Evolutionary conservation across 768 basidiomycete species (phyloP).

Genomic region (Mrakia hoshinonis): DNA sequence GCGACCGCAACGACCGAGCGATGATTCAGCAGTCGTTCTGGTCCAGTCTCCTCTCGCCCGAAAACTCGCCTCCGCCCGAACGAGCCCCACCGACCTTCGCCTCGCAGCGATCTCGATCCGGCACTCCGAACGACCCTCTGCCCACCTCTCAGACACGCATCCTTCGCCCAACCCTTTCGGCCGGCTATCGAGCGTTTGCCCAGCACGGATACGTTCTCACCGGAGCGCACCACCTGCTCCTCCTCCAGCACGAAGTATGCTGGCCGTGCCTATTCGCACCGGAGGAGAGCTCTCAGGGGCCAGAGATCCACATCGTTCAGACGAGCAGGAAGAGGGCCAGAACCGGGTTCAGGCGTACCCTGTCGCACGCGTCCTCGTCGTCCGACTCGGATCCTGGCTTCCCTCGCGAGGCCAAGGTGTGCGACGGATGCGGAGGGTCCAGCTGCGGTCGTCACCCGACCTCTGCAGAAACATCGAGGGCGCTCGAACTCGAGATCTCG

Average conservation of each 20-base stretch:
- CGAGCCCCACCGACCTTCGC: background rate
- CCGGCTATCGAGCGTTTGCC: constrained; percentile 4
- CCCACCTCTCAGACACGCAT: background rate
- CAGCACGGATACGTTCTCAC: constrained; percentile 8
- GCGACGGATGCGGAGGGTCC: constrained; percentile 2
- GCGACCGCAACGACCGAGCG: constrained; percentile 9
- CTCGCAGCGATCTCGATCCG: background rate
- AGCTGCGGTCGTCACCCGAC: background rate
- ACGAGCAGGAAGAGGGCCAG: background rate
- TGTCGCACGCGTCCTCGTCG: background rate
- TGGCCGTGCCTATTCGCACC: background rate
- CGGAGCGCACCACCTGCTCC: background rate
- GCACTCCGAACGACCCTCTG: background rate
- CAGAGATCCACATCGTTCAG: background rate
- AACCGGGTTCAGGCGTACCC: no score
- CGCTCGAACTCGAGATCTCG: background rate
- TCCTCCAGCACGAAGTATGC: background rate
- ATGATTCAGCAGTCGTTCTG: constrained; percentile 11
- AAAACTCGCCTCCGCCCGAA: background rate
- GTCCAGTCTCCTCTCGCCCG: background rate
- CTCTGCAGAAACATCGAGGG: background rate
- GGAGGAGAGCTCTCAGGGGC: background rate
- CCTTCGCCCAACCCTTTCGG: constrained; percentile 2
- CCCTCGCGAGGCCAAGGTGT: background rate
- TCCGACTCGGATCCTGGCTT: background rate